Evolutionary conservation across 2,329 filamentous ascomycete genomes (phyloP).

Genomic region (Microcyclosporella mali): DNA sequence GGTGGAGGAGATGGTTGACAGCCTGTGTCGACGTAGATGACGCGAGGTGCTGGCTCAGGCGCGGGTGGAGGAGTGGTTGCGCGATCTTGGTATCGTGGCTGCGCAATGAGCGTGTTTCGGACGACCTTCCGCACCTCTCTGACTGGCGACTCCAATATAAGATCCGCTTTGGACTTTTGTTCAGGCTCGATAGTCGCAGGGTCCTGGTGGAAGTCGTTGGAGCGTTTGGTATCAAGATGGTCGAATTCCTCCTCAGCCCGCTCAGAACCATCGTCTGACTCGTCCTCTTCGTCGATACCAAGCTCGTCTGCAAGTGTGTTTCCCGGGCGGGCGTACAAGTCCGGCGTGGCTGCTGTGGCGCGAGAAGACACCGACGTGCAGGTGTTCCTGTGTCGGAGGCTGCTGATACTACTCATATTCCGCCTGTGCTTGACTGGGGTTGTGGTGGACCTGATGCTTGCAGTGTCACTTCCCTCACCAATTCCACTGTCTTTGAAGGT

Average conservation of each 20-base stretch:
- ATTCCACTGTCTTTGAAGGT: conserved; percentile 52
- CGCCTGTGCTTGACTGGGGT: conserved; percentile 25
- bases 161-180: conserved; percentile 42
- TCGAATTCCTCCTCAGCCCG: conserved; percentile 35
- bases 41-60: conserved; percentile 22
- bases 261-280: conserved; percentile 41
- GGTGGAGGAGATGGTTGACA: conserved; percentile 78
- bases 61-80: conserved; percentile 16
- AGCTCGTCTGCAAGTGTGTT: conserved; percentile 86
- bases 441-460: conserved; percentile 55
- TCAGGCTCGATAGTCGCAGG: conserved; percentile 31
- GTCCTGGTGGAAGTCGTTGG: conserved; percentile 37
- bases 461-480: conserved; percentile 57
- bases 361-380: conserved; percentile 21
- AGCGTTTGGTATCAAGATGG: conserved; percentile 52
- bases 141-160: conserved; percentile 30
- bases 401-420: conserved; percentile 31
- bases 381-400: conserved; percentile 19
- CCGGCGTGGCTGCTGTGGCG: conserved; percentile 24
- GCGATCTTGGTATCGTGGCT: conserved; percentile 15
- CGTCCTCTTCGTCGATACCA: conserved; percentile 74
- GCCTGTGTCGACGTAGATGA: conserved; percentile 65
- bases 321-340: conserved; percentile 58
- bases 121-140: conserved; percentile 4
- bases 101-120: conserved; percentile 1